A percentile compares a stretch with the other conserved stretches of the same genome.
Evolutionary conservation across 2,329 filamentous ascomycete genomes (phyloP).

Genomic region (Aspergillus latus): DNA sequence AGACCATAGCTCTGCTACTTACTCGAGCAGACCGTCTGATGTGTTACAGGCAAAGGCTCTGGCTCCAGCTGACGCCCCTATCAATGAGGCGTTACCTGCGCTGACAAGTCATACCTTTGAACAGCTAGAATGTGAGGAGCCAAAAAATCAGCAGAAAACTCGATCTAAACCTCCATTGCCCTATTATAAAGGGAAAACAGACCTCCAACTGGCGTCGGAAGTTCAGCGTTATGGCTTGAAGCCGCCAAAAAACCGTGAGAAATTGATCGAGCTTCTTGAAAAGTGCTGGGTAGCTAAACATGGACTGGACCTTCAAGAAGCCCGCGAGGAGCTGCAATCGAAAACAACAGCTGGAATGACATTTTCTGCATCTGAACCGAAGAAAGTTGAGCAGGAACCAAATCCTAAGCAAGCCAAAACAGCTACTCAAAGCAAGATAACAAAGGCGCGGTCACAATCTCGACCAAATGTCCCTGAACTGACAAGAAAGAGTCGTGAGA

Average conservation of each 20-base stretch:
- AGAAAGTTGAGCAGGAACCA: not conserved
- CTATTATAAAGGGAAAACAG: slow-evolving; percentile 62
- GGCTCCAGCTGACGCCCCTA: not conserved
- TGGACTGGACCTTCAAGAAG: slow-evolving; percentile 21
- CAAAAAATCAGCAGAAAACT: not conserved
- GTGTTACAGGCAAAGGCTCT: not conserved
- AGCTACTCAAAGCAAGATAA: not conserved
- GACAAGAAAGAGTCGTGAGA: not conserved
- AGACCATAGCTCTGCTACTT: not conserved
- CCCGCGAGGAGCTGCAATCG: slow-evolving; percentile 21
- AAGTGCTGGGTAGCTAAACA: slow-evolving; percentile 69
- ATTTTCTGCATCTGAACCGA: not conserved
- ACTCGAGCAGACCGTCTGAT: not conserved
- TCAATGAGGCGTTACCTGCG: not conserved
- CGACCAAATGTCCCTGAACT: too few relatives aligned
- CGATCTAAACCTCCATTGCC: slow-evolving; percentile 43
- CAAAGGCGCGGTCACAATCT: not conserved
- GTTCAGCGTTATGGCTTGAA: slow-evolving; percentile 71
- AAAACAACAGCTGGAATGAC: not conserved
- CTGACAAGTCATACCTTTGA: not conserved
- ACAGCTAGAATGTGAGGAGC: not conserved
- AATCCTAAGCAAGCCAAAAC: not conserved
- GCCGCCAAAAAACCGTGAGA: slow-evolving; percentile 63
- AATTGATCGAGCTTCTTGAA: slow-evolving; percentile 69
- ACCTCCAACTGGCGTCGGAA: slow-evolving; percentile 61